Conservation (phyloP, 2,329 filamentous ascomycete species). For the Fusarium irregulare region DNA sequence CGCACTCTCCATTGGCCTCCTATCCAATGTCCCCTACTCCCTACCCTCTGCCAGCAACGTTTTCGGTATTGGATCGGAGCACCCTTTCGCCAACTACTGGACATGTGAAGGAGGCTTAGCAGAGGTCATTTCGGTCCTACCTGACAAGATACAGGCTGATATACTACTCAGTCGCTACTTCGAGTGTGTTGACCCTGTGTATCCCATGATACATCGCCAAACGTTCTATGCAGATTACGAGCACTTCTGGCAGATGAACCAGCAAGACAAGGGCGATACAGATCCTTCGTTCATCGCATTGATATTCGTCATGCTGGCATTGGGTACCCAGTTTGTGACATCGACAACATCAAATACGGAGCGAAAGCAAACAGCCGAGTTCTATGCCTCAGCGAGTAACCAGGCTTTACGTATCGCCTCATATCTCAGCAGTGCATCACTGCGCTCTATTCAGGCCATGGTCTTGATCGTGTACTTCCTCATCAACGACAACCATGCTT, state of each 20-base stretch:
- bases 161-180: constrained; percentile 73
- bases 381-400: constrained; percentile 83
- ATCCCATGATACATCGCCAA: constrained; percentile 81
- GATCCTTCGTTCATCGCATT: constrained; percentile 78
- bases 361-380: constrained; percentile 80
- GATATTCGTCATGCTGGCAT: constrained; percentile 80
- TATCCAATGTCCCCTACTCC: constrained; percentile 80
- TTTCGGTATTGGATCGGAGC: constrained; percentile 82
- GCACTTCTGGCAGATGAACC: constrained; percentile 75
- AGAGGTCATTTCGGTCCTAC: constrained; percentile 80
- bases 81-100: constrained; percentile 88
- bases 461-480: constrained; percentile 83
- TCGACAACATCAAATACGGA: constrained; percentile 66
- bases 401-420: constrained; percentile 80
- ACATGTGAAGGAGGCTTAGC: constrained; percentile 79
- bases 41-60: constrained; percentile 78
- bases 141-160: constrained; percentile 80
- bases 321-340: constrained; percentile 81
- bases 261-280: constrained; percentile 66
- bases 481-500: constrained; percentile 87
- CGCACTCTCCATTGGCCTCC: constrained; percentile 68
- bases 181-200: constrained; percentile 80
- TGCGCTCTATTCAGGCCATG: constrained; percentile 82
- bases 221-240: constrained; percentile 84
- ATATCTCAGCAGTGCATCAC: constrained; percentile 79